Percentiles rank a stretch among this genome's conserved stretches.
phyloP scores from a whole-genome alignment of 352 stramenopile genomes.

The Thalassiosira hispida region DNA sequence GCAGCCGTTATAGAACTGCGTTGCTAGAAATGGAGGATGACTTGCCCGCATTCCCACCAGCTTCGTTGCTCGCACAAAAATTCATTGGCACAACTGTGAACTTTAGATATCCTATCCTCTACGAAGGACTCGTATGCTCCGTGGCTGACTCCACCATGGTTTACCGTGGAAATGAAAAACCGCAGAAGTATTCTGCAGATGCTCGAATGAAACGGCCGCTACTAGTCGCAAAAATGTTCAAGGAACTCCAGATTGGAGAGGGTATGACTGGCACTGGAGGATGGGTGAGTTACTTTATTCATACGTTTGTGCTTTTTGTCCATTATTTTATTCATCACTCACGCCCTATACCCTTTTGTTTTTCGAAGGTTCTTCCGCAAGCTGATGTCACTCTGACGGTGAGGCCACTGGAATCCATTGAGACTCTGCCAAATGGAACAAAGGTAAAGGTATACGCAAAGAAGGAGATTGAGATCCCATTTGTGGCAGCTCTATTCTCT shows the following conservation, averaged over 20 bases:
- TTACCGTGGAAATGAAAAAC: slow-evolving; percentile 61
- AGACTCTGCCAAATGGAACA: slow-evolving; percentile 63
- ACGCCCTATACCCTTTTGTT: too few species aligned
- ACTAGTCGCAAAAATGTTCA: slow-evolving; percentile 53
- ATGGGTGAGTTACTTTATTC: too few species aligned
- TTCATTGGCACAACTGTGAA: slow-evolving; percentile 82
- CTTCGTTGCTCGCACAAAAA: slow-evolving; percentile 62
- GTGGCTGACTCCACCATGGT: slow-evolving; percentile 61
- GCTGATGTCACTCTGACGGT: slow-evolving; percentile 64
- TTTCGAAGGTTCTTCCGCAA: slow-evolving; percentile 39
- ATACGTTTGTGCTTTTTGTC: too few species aligned
- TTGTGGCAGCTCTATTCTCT: slow-evolving; percentile 73
- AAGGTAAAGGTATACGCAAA: slow-evolving; percentile 74
- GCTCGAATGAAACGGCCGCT: slow-evolving; percentile 27
- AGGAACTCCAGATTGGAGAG: slow-evolving; percentile 58
- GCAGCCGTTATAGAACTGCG: slow-evolving; percentile 78
- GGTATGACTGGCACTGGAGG: slow-evolving; percentile 74
- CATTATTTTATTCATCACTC: too few species aligned
- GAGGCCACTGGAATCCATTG: slow-evolving; percentile 69
- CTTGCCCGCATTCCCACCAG: slow-evolving; percentile 62
- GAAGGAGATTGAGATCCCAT: slow-evolving; percentile 74
- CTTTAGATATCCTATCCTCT: slow-evolving; percentile 78
- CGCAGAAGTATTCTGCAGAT: slow-evolving; percentile 30
- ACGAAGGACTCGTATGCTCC: slow-evolving; percentile 79
- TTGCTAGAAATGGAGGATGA: slow-evolving; percentile 64